Evolutionary conservation across 208 protist genomes (phyloP), one percentile per base, ranked within the genome.

Genomic region (Leishmania major): DNA sequence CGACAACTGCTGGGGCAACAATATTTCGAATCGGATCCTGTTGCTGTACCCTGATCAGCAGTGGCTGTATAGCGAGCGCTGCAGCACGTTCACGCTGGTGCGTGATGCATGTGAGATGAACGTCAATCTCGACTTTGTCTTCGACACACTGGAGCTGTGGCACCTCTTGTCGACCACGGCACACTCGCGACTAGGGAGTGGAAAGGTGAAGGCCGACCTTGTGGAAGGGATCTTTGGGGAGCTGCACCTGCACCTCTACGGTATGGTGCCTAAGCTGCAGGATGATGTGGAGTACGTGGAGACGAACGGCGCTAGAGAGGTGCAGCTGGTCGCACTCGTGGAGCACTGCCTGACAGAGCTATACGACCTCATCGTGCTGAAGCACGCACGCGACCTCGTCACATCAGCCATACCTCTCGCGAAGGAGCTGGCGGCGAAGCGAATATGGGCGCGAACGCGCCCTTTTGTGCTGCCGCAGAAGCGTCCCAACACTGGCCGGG

Each of bases 281-380:
- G 91, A 95, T 79, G 86, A 88, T 40, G 83, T 86, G n/a, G 87
- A 86, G 17, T 93, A 89, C 82, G 90, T 96, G 31, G 94, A 95
- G 72, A 82, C 92, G 43, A 96, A 97, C 74, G 90, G 87, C 17
- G 59, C 85, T 1, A 76, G 87, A 13, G 90, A 96, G 85, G 83
- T 79, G 43, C 86, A 87, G 74, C 78, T 95, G 22, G 83, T 88
- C 8, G 87, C 87, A 22, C 40, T 97, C 8, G 80, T 94, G 37
- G 85, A 96, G 67, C 94, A 97, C 88, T 97, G 94, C 78, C 83
- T 96, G 25, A 94, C 89, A n/a, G 94, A 97, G 84, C 86, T 97
- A 37, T 96, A 96, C 70, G 94, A 97, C 79, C 86, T 97, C 11
- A 87, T 97, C 49, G 79, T 96, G 55, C 86, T 97, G 35, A 83